Conservation (phyloP, 768 basidiomycete genomes). For the Mycena maculata region DNA sequence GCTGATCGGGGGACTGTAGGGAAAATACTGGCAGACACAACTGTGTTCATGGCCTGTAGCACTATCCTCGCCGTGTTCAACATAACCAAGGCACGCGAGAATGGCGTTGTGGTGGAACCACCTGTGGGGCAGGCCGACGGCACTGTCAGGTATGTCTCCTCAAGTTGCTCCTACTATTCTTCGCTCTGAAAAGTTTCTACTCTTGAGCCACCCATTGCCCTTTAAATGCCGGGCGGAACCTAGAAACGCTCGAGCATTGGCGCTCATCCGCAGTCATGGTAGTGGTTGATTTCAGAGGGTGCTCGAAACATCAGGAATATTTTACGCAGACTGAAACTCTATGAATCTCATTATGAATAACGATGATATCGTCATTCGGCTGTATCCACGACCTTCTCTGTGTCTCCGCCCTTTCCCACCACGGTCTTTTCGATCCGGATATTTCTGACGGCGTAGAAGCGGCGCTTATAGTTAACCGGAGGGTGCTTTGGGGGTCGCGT, state of each 20-base stretch:
- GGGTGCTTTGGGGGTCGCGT: no score
- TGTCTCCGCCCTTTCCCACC: no score
- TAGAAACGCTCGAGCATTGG: background rate
- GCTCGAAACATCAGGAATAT: no score
- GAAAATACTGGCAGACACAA: conserved; percentile 39
- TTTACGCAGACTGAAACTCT: no score
- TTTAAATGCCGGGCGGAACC: conserved; percentile 3
- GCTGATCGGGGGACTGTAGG: conserved; percentile 34
- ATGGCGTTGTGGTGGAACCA: conserved; percentile 28
- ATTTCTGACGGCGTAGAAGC: no score
- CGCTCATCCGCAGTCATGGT: background rate
- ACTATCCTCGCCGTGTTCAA: conserved; percentile 40
- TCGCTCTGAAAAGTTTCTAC: background rate
- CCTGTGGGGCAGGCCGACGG: conserved; percentile 49
- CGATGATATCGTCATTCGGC: no score
- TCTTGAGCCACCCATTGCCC: conserved; percentile 1
- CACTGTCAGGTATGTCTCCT: conserved; percentile 47
- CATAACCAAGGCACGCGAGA: conserved; percentile 33
- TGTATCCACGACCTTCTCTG: no score
- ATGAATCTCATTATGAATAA: no score
- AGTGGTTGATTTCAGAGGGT: no score
- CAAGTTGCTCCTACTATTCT: background rate
- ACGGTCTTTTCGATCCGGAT: no score
- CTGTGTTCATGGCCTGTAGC: conserved; percentile 38
- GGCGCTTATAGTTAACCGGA: no score